Evolutionary conservation across 225 moss, liverwort and hornwort species (phyloP).

Genomic region (Rhytidiadelphus loreus): DNA sequence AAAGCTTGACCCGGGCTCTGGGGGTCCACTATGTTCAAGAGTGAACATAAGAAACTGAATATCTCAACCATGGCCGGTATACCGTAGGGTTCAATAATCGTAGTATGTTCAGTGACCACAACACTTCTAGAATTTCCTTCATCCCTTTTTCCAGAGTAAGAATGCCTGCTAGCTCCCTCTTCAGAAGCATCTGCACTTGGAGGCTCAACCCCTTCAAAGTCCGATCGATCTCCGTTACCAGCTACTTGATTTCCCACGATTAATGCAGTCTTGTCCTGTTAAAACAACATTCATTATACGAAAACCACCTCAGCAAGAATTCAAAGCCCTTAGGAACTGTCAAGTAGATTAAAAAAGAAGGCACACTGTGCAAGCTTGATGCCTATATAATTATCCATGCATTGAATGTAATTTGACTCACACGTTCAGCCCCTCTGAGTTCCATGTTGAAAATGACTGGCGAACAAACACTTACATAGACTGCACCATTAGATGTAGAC

Average conservation of each 20-base stretch:
- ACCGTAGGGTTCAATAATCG: slow-evolving; percentile 76
- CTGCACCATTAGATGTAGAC: slow-evolving; percentile 29
- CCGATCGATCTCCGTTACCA: slow-evolving; percentile 27
- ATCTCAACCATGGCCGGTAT: slow-evolving; percentile 97
- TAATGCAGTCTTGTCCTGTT: slow-evolving; percentile 21
- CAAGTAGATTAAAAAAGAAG: not conserved
- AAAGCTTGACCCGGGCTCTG: slow-evolving; percentile 89
- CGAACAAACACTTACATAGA: slow-evolving; percentile 36
- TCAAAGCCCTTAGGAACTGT: not conserved
- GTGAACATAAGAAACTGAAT: slow-evolving; percentile 94
- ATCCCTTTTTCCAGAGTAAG: slow-evolving; percentile 36
- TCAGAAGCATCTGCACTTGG: slow-evolving; percentile 17
- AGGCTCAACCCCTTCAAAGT: slow-evolving; percentile 18
- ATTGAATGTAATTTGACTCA: not conserved
- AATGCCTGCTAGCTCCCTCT: slow-evolving; percentile 25
- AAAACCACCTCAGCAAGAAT: not conserved
- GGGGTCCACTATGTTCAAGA: slow-evolving; percentile 82
- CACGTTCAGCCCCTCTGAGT: not conserved
- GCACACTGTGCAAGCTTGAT: not conserved
- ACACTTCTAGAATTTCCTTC: slow-evolving; percentile 41
- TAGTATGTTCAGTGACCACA: slow-evolving; percentile 36
- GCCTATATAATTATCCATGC: not conserved
- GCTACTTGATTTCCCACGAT: slow-evolving; percentile 9
- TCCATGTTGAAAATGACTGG: not conserved
- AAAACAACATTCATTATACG: not conserved